phyloP scores from a whole-genome alignment of 331 rosid genomes.

The Quercus phellos region DNA sequence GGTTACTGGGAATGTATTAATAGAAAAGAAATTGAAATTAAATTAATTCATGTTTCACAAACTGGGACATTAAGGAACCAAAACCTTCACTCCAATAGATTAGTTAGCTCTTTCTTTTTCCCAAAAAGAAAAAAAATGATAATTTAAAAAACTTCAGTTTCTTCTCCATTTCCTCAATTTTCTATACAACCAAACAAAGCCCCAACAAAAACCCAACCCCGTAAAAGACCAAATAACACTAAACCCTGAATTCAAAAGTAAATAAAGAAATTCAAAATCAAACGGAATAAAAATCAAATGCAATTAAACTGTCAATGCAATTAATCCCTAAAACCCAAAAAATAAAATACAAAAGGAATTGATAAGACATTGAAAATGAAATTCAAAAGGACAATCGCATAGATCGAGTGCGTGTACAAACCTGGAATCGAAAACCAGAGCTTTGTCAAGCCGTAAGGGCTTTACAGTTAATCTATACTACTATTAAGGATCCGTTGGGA shows the following conservation, averaged over 20 bases:
- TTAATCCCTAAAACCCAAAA: conserved; percentile 23
- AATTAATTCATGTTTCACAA: conserved; percentile 2
- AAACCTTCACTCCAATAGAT: conserved; percentile 11
- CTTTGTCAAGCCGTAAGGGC: conserved; percentile 20
- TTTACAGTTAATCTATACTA: no score
- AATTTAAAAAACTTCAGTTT: not conserved
- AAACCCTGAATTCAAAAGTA: conserved; percentile 33
- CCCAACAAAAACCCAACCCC: conserved; percentile 23
- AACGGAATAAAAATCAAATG: conserved; percentile 14
- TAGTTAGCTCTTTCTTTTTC: not conserved
- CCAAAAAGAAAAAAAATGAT: not conserved
- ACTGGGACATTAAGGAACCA: conserved; percentile 6
- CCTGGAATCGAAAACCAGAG: conserved; percentile 59
- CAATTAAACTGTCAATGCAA: conserved; percentile 14
- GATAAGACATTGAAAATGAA: not conserved
- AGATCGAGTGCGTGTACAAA: conserved; percentile 63
- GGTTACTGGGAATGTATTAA: not conserved
- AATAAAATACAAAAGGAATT: not conserved
- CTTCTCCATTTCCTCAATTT: not conserved
- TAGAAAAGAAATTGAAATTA: not conserved
- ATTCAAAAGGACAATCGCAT: conserved; percentile 15
- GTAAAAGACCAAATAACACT: conserved; percentile 6
- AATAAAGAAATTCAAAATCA: conserved; percentile 4
- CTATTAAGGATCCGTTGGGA: no score
- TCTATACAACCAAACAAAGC: conserved; percentile 22